phyloP scores from a whole-genome alignment of 1,139 yeast species.

The Candida smagusa region DNA sequence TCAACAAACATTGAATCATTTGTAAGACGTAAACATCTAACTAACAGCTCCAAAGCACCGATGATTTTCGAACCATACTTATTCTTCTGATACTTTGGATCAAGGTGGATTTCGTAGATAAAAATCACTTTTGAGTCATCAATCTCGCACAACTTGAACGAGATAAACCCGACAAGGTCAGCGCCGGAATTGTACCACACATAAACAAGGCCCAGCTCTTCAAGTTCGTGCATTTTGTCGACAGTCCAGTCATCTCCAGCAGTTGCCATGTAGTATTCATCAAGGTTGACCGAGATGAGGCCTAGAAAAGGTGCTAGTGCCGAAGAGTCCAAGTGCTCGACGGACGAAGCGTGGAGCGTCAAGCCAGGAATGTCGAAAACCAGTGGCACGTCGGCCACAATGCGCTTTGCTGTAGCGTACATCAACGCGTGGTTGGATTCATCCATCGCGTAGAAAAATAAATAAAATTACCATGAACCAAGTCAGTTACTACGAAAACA shows the following conservation, averaged over 20 bases:
- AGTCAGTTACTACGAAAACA: background rate
- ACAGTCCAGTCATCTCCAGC: slow-evolving; percentile 44
- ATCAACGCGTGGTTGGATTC: slow-evolving; percentile 21
- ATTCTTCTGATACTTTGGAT: slow-evolving; percentile 23
- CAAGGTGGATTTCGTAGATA: slow-evolving; percentile 54
- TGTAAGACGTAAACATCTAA: slow-evolving; percentile 13
- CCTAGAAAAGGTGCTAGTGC: slow-evolving; percentile 17
- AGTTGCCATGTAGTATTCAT: slow-evolving; percentile 22
- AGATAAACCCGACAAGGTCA: slow-evolving; percentile 38
- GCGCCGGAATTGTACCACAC: slow-evolving; percentile 22
- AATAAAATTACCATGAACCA: background rate
- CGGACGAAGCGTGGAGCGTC: slow-evolving; percentile 10
- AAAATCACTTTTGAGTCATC: slow-evolving; percentile 38
- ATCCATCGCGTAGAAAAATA: slow-evolving; percentile 10
- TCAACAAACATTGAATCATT: slow-evolving; percentile 6
- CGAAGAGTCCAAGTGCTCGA: slow-evolving; percentile 10
- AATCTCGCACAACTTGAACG: slow-evolving; percentile 37
- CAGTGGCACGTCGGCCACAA: slow-evolving; percentile 11
- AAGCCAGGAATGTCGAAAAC: slow-evolving; percentile 11
- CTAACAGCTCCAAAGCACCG: slow-evolving; percentile 23
- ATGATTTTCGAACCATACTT: slow-evolving; percentile 37
- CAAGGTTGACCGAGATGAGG: slow-evolving; percentile 30
- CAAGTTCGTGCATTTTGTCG: slow-evolving; percentile 45
- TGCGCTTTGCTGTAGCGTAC: slow-evolving; percentile 13
- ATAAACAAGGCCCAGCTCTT: slow-evolving; percentile 42